Base-by-base conservation (phyloP, 2,329 filamentous ascomycete species). In the Leptographium lundbergii region DNA sequence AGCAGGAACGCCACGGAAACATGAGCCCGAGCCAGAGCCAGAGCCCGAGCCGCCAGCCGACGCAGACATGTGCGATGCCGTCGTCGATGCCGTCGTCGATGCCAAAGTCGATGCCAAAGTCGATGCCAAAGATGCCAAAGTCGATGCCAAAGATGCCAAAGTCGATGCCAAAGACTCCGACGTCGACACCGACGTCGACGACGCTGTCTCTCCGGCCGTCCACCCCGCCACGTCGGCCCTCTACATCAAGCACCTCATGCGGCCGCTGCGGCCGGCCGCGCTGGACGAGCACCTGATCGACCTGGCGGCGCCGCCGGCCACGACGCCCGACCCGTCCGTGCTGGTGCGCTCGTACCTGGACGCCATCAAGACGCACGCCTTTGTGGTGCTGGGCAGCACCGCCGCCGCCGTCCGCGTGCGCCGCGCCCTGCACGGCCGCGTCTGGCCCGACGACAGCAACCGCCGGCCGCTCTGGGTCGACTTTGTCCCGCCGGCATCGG, bases 161-260 rank as follows among this genome's bases (percentile, higher is more conserved):
- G n/a, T n/a, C n/a, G n/a, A n/a, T n/a, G n/a, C n/a, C n/a, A n/a
- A n/a, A n/a, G n/a, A n/a, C n/a, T n/a, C n/a, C n/a, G n/a, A n/a
- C n/a, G n/a, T n/a, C n/a, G n/a, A n/a, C n/a, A n/a, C n/a, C n/a
- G 69, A 71, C 63, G 72, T 72, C 32, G 70, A 53, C 63, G 66
- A 42, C 2, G 29, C 45, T 14, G 71, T 77, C 32, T 71, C 71
- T 27, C 84, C 86, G 7, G 79, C 88, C 0, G 72, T 85, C 42
- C 88, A 94, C 69, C 80, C 82, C 25, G 84, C 87, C 6, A 92
- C 91, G 3, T 73, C 82, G 36, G 86, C 89, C 19, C 75, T 97
- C 54, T 97, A 96, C 73, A 94, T 97, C 65, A 86, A 86, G 70
- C 87, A 96, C 67, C 82, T 97, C 58, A 91, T 95, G 83, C 86